Percentiles rank a stretch among this genome's conserved stretches.
These are phyloP conservation scores for Neonectria coccinea DNA, from an alignment of 2,329 filamentous ascomycete genomes.

Conservation along the genomic window DNA sequence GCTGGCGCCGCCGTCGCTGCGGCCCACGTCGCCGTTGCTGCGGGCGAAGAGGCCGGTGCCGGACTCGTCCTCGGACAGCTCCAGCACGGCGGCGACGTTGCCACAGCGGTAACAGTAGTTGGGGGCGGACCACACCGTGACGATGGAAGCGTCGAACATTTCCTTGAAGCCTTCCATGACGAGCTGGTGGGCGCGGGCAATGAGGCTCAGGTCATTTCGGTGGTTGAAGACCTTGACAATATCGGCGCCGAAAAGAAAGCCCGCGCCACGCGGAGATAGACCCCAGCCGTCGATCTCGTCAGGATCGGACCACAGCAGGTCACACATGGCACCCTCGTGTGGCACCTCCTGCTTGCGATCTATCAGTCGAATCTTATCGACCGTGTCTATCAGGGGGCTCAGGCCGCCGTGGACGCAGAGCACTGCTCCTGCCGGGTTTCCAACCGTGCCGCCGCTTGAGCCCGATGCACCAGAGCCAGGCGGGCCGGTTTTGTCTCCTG, in stretches of 20 bases:
- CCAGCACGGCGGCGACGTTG: constrained; percentile 94
- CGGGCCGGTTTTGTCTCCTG: constrained; percentile 67
- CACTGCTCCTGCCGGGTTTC: constrained; percentile 82
- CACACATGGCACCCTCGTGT: constrained; percentile 98
- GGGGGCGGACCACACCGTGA: constrained; percentile 98
- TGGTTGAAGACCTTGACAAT: constrained; percentile 98
- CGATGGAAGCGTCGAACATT: constrained; percentile 96
- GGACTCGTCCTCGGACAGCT: constrained; percentile 88
- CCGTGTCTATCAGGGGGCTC: constrained; percentile 88
- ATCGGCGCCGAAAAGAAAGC: constrained; percentile 94
- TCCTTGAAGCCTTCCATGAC: constrained; percentile 99
- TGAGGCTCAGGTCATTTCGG: constrained; percentile 89
- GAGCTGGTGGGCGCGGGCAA: constrained; percentile 94
- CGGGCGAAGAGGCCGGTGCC: constrained; percentile 77
- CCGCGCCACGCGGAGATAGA: constrained; percentile 90
- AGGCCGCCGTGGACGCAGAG: constrained; percentile 96
- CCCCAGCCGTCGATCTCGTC: constrained; percentile 99
- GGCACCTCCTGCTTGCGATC: constrained; percentile 98
- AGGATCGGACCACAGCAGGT: constrained; percentile 96
- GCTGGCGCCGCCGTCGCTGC: constrained; percentile 62
- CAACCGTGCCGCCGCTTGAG: constrained; percentile 71
- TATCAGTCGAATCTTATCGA: constrained; percentile 94
- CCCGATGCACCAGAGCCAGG: constrained; percentile 84
- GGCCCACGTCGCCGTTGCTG: constrained; percentile 76
- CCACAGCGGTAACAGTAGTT: constrained; percentile 98